Evolutionary conservation across 2,329 filamentous ascomycete genomes (phyloP).

Genomic region (Ophiostoma ips): DNA sequence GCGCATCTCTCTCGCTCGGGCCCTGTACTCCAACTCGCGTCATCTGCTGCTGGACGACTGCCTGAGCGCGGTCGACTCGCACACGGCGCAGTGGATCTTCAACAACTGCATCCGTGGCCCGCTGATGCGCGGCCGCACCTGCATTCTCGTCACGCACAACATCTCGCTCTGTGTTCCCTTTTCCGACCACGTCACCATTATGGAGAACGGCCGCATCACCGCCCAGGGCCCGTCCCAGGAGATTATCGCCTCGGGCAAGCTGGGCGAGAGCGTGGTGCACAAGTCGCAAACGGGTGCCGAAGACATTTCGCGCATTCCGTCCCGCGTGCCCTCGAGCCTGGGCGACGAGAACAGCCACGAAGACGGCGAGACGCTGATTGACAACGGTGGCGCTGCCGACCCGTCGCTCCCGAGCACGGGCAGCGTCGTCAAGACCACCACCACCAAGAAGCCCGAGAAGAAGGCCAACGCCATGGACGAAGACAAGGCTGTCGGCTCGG

Average conservation of each 20-base stretch:
- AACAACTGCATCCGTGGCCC: conserved; percentile 81
- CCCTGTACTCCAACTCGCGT: conserved; percentile 87
- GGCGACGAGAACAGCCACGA: conserved; percentile 44
- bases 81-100: conserved; percentile 97
- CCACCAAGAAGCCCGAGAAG: conserved; percentile 29
- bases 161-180: conserved; percentile 72
- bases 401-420: conserved; percentile 30
- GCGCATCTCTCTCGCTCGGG: conserved; percentile 88
- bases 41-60: conserved; percentile 91
- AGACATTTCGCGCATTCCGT: conserved; percentile 58
- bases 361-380: conserved; percentile 39
- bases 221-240: conserved; percentile 65
- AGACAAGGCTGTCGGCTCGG: conserved; percentile 68
- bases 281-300: conserved; percentile 59
- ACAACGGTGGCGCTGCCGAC: conserved; percentile 35
- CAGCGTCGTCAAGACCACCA: background rate
- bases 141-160: conserved; percentile 93
- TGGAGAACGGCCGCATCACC: conserved; percentile 73
- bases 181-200: conserved; percentile 65
- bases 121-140: conserved; percentile 78
- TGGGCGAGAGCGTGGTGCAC: conserved; percentile 69
- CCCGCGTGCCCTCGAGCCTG: conserved; percentile 62
- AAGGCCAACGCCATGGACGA: conserved; percentile 51
- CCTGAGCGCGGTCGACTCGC: conserved; percentile 89
- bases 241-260: conserved; percentile 72